These are phyloP conservation scores for Aphanomyces invadans DNA, from an alignment of 352 stramenopile genomes.

Conservation along the genomic window DNA sequence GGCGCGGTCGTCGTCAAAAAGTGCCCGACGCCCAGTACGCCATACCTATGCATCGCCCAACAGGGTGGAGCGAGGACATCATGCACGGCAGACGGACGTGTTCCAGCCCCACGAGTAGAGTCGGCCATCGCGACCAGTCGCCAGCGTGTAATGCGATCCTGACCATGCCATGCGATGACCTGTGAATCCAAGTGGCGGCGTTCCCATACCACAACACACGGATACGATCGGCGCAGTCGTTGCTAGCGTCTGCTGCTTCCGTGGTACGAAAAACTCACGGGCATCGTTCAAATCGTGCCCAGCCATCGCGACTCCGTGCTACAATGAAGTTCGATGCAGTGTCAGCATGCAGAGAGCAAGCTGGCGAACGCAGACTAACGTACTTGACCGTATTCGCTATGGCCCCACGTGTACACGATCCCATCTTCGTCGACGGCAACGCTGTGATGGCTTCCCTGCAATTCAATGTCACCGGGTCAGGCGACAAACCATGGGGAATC, in stretches of 20 bases:
- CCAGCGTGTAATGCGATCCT: slow-evolving; percentile 22
- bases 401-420: slow-evolving; percentile 66
- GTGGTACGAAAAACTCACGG: slow-evolving; percentile 67
- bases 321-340: neutral
- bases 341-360: neutral
- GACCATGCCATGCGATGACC: neutral
- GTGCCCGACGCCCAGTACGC: slow-evolving; percentile 64
- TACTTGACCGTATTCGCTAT: slow-evolving; percentile 72
- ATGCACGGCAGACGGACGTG: slow-evolving; percentile 28
- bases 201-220: slow-evolving; percentile 24
- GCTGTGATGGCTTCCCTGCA: slow-evolving; percentile 58
- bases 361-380: too few species aligned
- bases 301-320: slow-evolving; percentile 52
- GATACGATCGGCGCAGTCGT: slow-evolving; percentile 29
- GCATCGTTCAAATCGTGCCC: slow-evolving; percentile 63
- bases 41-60: slow-evolving; percentile 34
- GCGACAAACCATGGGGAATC: too few species aligned
- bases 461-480: neutral
- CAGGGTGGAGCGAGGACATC: too few species aligned
- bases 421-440: slow-evolving; percentile 49
- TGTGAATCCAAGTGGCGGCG: too few species aligned
- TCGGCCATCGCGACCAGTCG: neutral
- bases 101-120: slow-evolving; percentile 44
- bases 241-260: slow-evolving; percentile 45
- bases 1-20: slow-evolving; percentile 64